phyloP scores from a whole-genome alignment of 2,329 filamentous ascomycete species.

The Xylogone sp. region DNA sequence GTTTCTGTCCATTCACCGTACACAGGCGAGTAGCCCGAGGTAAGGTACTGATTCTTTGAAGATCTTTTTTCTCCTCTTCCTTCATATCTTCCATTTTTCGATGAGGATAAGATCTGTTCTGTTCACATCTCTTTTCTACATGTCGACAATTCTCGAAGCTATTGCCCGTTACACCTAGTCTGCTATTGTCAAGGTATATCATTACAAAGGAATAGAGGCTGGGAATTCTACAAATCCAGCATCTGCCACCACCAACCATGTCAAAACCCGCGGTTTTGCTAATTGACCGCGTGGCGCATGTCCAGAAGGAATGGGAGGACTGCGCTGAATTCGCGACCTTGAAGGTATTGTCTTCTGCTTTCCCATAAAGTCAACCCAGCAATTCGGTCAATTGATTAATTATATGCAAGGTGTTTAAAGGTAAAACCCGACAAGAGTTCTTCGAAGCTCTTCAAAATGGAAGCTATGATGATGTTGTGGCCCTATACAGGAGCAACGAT shows the following conservation, averaged over 20 bases:
- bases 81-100: no score
- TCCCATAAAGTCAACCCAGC: neutral
- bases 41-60: no score
- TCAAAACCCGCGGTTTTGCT: conserved; percentile 17
- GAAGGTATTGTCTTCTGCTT: conserved; percentile 11
- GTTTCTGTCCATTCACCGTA: no score
- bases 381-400: neutral
- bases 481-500: conserved; percentile 67
- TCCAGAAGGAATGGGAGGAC: conserved; percentile 21
- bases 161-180: no score
- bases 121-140: no score
- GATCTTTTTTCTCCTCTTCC: no score
- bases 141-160: no score
- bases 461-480: conserved; percentile 58
- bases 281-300: conserved; percentile 20
- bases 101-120: no score
- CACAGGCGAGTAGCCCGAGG: no score
- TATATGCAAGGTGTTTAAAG: conserved; percentile 14
- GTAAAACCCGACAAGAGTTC: conserved; percentile 62
- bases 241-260: conserved; percentile 6
- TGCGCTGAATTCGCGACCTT: conserved; percentile 18
- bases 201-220: no score
- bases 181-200: no score
- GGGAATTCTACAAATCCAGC: neutral
- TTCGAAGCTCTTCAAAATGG: conserved; percentile 62